These are phyloP conservation scores for Candida ponderosae DNA, from an alignment of 805 yeast genomes.

Conservation along the genomic window DNA sequence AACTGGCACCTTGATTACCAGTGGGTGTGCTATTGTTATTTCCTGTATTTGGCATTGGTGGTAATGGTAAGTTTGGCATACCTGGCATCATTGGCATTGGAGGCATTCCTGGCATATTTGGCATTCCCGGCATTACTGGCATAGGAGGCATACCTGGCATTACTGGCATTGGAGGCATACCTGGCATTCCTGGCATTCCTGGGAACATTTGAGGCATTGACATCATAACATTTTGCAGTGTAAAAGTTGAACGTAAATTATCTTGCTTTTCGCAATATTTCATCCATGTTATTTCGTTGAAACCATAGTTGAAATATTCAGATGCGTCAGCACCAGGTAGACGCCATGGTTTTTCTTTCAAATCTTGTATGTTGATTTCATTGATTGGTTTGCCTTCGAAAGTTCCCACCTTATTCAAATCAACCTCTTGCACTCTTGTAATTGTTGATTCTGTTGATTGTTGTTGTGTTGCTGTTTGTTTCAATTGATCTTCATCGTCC, in stretches of 20 bases:
- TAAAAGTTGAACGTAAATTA: conserved; percentile 67
- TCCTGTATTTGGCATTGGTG: not conserved
- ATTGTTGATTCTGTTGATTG: conserved; percentile 27
- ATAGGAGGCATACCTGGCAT: conserved; percentile 22
- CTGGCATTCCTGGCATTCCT: conserved; percentile 19
- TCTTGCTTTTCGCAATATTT: conserved; percentile 88
- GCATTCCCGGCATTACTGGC: not conserved
- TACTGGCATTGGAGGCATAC: conserved; percentile 28
- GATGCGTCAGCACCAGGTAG: conserved; percentile 93
- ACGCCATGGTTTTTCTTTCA: conserved; percentile 97
- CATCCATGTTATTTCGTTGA: conserved; percentile 94
- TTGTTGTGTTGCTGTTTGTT: conserved; percentile 14
- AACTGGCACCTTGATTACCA: too few species aligned
- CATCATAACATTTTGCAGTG: conserved; percentile 73
- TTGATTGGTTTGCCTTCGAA: conserved; percentile 80
- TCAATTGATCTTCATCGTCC: conserved; percentile 17
- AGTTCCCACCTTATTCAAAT: conserved; percentile 66
- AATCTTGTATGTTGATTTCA: conserved; percentile 65
- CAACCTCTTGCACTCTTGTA: conserved; percentile 38
- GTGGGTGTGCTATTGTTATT: too few species aligned
- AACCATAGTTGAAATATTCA: conserved; percentile 94
- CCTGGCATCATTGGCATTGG: conserved; percentile 26
- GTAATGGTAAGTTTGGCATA: conserved; percentile 17
- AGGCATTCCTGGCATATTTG: not conserved
- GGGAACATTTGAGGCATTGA: conserved; percentile 38